phyloP scores from a whole-genome alignment of 2,329 filamentous ascomycete species.

The Curvularia spicifera region DNA sequence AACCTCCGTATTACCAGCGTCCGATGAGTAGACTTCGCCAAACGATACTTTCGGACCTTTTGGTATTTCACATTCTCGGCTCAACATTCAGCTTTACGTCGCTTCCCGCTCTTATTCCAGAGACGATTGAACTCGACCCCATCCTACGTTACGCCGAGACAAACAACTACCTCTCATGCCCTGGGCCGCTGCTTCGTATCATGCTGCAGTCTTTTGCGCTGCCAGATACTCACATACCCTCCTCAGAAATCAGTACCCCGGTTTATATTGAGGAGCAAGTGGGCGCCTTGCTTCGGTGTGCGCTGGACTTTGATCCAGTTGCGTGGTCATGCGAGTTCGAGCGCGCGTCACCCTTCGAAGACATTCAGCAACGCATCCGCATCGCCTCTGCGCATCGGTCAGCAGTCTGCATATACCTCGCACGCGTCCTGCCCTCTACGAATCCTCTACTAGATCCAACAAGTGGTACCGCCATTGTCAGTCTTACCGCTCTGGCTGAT shows the following conservation, averaged over 20 bases:
- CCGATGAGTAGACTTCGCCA: conserved; percentile 44
- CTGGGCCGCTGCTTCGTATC: conserved; percentile 44
- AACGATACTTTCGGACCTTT: conserved; percentile 45
- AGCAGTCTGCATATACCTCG: conserved; percentile 51
- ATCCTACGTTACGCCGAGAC: conserved; percentile 50
- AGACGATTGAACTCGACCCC: conserved; percentile 41
- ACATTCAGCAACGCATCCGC: conserved; percentile 44
- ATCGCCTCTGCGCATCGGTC: conserved; percentile 50
- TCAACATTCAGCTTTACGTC: conserved; percentile 42
- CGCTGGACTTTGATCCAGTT: conserved; percentile 41
- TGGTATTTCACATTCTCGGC: conserved; percentile 47
- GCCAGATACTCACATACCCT: conserved; percentile 29
- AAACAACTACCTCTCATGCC: conserved; percentile 51
- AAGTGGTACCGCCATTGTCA: conserved; percentile 47
- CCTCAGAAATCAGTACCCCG: conserved; percentile 15
- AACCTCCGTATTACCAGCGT: conserved; percentile 34
- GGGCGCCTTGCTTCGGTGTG: conserved; percentile 31
- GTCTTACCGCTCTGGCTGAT: conserved; percentile 50
- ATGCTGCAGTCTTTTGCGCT: conserved; percentile 48
- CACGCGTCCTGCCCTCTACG: conserved; percentile 40
- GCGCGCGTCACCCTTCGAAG: conserved; percentile 42
- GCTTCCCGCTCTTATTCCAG: conserved; percentile 37
- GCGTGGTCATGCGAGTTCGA: conserved; percentile 43
- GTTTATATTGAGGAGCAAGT: conserved; percentile 36
- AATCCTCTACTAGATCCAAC: conserved; percentile 50